phyloP scores from a whole-genome alignment of 371 early-diverging fungal species.

The Syncephalastrum contaminatum region DNA sequence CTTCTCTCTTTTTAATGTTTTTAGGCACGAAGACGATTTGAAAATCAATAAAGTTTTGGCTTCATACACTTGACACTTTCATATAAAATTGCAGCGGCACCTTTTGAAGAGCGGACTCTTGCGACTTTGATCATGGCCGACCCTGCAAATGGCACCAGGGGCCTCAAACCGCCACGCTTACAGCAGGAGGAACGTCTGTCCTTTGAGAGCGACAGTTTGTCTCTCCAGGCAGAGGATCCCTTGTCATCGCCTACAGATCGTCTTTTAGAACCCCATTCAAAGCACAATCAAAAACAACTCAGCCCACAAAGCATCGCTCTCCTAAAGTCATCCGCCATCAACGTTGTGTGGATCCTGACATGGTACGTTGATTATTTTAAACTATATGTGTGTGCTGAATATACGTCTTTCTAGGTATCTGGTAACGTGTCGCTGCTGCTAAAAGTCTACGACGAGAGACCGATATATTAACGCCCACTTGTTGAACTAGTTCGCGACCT shows the following conservation, averaged over 20 bases:
- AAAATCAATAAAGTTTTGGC: too few species aligned
- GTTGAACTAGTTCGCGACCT: slow-evolving; percentile 59
- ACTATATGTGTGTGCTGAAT: not conserved
- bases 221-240: slow-evolving; percentile 21
- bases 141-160: too few species aligned
- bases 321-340: slow-evolving; percentile 33
- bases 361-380: slow-evolving; percentile 25
- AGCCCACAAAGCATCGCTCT: slow-evolving; percentile 22
- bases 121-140: too few species aligned
- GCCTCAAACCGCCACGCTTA: too few species aligned
- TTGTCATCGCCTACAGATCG: slow-evolving; percentile 22
- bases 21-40: too few species aligned
- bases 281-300: not conserved
- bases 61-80: too few species aligned
- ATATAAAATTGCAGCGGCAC: too few species aligned
- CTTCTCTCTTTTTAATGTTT: too few species aligned
- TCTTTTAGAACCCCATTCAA: not conserved
- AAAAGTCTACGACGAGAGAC: not conserved
- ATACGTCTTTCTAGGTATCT: slow-evolving; percentile 25
- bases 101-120: too few species aligned
- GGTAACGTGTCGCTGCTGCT: slow-evolving; percentile 17
- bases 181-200: not conserved
- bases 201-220: slow-evolving; percentile 8
- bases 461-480: not conserved
- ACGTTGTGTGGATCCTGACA: slow-evolving; percentile 44